phyloP scores from a whole-genome alignment of 2,329 filamentous ascomycete species.

The Aspergillus spinulosporus region DNA sequence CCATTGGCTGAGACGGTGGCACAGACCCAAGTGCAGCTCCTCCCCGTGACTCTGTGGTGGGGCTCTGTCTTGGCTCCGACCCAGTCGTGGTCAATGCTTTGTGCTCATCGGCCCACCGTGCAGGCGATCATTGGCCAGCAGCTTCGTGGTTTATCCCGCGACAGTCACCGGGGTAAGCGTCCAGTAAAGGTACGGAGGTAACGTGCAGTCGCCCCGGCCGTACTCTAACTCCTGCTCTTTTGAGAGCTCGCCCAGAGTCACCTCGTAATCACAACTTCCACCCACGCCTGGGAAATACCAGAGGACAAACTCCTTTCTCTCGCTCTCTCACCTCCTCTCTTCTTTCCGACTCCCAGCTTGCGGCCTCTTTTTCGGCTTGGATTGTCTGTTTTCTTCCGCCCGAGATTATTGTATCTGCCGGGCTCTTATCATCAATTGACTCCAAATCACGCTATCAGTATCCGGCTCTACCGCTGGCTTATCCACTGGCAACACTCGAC shows the following conservation, averaged over 20 bases:
- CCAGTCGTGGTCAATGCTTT: conserved; percentile 27
- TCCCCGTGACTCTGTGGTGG: conserved; percentile 22
- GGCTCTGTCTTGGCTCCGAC: conserved; percentile 18
- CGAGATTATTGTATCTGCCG: conserved; percentile 1
- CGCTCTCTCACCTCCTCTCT: conserved; percentile 11
- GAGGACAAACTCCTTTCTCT: conserved; percentile 2
- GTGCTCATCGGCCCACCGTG: conserved; percentile 12
- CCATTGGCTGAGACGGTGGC: conserved; percentile 8
- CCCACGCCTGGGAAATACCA: conserved; percentile 1
- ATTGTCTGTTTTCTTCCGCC: background rate
- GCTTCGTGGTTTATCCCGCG: conserved; percentile 25
- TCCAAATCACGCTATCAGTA: conserved; percentile 22
- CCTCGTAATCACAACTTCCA: background rate
- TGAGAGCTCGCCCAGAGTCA: background rate
- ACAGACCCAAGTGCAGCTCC: conserved; percentile 18
- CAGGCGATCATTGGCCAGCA: background rate
- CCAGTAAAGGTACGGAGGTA: conserved; percentile 9
- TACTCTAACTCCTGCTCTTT: background rate
- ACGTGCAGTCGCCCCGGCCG: conserved; percentile 4
- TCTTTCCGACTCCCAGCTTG: background rate
- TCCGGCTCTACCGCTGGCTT: conserved; percentile 34
- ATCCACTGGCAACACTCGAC: conserved; percentile 22
- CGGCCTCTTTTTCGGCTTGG: background rate
- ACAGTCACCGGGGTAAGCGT: conserved; percentile 21
- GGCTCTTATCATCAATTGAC: conserved; percentile 28